Evolutionary conservation across 495 filamentous ascomycete genomes (phyloP).

Genomic region (Hapsidospora chrysogenum): DNA sequence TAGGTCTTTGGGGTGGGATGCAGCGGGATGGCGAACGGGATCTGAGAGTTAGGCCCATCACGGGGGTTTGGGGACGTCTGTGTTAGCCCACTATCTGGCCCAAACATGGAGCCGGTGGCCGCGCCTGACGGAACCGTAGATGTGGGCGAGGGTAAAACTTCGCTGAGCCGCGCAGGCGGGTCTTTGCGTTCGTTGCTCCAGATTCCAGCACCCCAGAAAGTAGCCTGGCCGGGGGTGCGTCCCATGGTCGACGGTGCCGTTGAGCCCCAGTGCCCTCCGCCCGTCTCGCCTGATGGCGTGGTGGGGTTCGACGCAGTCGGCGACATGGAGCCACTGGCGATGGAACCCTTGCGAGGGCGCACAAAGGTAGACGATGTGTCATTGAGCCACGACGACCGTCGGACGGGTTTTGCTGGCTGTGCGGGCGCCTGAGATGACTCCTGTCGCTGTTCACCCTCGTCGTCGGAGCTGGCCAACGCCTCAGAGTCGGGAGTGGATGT

Average conservation of each 20-base stretch:
- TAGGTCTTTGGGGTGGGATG: constrained; percentile 86
- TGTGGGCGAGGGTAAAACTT: constrained; percentile 64
- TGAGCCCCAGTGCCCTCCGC: constrained; percentile 43
- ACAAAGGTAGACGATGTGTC: constrained; percentile 31
- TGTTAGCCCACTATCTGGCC: constrained; percentile 16
- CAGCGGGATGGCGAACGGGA: constrained; percentile 80
- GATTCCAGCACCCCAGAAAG: constrained; percentile 64
- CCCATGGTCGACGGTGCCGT: too few species aligned
- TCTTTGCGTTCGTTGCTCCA: constrained; percentile 69
- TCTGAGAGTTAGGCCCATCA: constrained; percentile 39
- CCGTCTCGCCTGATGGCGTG: constrained; percentile 53
- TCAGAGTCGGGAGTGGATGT: constrained; percentile 80
- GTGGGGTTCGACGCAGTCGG: constrained; percentile 61
- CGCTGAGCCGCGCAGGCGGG: constrained; percentile 52
- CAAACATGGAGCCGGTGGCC: constrained; percentile 27
- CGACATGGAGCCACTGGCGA: constrained; percentile 50
- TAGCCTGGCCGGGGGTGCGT: too few species aligned
- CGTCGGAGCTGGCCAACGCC: constrained; percentile 81
- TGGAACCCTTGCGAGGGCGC: constrained; percentile 38
- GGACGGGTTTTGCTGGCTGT: constrained; percentile 33
- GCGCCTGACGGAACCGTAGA: constrained; percentile 38
- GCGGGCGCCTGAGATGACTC: constrained; percentile 22
- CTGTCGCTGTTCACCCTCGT: constrained; percentile 53
- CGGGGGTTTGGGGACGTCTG: constrained; percentile 25
- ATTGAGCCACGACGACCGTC: constrained; percentile 44